These are phyloP conservation scores for Macrophomina pseudophaseolina DNA, from an alignment of 2,329 filamentous ascomycete genomes.

Conservation along the genomic window DNA sequence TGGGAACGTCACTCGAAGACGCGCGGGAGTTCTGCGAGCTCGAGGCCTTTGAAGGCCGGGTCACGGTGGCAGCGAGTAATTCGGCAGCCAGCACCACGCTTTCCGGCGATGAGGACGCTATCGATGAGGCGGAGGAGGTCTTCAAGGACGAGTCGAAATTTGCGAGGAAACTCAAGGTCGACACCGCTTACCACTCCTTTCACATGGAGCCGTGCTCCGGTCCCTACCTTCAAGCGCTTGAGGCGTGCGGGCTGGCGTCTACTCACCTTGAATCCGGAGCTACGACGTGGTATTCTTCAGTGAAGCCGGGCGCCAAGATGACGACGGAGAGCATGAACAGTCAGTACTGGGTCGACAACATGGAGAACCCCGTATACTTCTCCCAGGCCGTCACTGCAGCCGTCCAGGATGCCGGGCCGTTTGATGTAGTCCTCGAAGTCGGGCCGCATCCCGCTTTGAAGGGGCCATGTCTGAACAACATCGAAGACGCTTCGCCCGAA, in stretches of 20 bases:
- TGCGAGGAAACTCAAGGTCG: conserved; percentile 28
- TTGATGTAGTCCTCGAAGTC: conserved; percentile 51
- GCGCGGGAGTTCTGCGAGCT: conserved; percentile 16
- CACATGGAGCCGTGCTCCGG: conserved; percentile 28
- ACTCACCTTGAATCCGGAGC: background rate
- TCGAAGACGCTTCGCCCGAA: conserved; percentile 30
- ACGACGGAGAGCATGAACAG: background rate
- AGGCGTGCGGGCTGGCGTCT: background rate
- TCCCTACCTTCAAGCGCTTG: conserved; percentile 5
- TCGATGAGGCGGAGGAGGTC: conserved; percentile 19
- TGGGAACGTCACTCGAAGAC: conserved; percentile 28
- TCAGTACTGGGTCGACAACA: conserved; percentile 54
- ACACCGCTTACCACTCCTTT: conserved; percentile 32
- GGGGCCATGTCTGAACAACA: conserved; percentile 46
- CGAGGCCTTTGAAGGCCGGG: conserved; percentile 28
- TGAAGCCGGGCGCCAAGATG: background rate
- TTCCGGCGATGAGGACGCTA: conserved; percentile 31
- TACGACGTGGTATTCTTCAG: background rate
- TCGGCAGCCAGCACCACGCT: conserved; percentile 30
- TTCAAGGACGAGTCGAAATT: conserved; percentile 28
- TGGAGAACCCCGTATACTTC: conserved; percentile 53
- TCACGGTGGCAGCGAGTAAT: conserved; percentile 36
- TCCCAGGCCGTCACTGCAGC: conserved; percentile 46
- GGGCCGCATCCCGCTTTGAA: conserved; percentile 55
- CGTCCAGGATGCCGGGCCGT: conserved; percentile 30